These are phyloP conservation scores for Pseudoscleropodium purum DNA, from an alignment of 225 moss, liverwort and hornwort genomes.

Conservation along the genomic window DNA sequence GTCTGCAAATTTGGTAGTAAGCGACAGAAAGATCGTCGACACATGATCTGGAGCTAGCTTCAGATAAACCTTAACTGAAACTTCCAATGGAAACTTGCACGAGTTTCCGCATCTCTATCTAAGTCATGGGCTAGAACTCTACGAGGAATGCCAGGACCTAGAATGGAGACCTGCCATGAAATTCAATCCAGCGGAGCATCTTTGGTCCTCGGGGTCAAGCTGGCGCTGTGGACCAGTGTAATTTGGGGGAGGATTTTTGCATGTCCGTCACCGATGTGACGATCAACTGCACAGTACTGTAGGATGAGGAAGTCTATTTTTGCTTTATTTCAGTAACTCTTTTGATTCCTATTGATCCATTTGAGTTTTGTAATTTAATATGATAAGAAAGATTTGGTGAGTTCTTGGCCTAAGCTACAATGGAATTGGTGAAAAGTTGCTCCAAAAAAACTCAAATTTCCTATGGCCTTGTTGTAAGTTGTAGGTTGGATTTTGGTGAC, in stretches of 20 bases:
- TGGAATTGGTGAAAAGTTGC: background rate
- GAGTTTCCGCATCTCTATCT: background rate
- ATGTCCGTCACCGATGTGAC: no score
- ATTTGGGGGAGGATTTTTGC: background rate
- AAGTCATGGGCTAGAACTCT: background rate
- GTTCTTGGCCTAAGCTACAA: accelerated
- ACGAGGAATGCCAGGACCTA: background rate
- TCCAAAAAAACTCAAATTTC: background rate
- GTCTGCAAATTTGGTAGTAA: background rate
- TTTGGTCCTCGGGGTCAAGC: background rate
- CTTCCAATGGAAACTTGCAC: background rate
- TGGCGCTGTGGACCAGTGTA: background rate
- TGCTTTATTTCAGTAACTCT: background rate
- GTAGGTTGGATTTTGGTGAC: accelerated
- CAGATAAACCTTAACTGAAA: background rate
- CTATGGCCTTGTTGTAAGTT: accelerated
- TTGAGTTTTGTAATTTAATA: background rate
- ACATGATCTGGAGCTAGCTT: no score
- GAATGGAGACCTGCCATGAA: background rate
- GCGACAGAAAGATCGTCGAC: background rate
- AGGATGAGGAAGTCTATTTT: background rate
- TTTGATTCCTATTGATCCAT: background rate
- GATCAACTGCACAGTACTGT: background rate
- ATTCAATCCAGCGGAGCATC: background rate
- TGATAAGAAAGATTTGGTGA: background rate